A percentile compares a stretch with the other conserved stretches of the same genome.
Evolutionary conservation across 1,139 yeast species (phyloP).

Genomic region (Candida glucosophila): DNA sequence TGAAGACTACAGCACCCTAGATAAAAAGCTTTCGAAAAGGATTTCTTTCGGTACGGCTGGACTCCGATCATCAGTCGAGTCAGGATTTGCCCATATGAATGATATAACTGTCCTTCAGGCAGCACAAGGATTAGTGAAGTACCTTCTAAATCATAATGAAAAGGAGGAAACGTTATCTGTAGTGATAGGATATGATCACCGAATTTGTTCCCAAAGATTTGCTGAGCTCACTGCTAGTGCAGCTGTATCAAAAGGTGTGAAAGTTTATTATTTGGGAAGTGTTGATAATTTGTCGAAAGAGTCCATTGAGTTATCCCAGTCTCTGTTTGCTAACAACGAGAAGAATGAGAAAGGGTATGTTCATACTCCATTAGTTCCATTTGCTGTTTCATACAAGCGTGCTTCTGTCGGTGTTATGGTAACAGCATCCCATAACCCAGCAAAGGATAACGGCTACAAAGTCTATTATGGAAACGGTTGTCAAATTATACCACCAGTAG

Average conservation of each 20-base stretch:
- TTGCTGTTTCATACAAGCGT: constrained; percentile 53
- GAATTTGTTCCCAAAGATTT: constrained; percentile 70
- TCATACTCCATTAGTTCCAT: constrained; percentile 93
- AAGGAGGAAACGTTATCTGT: constrained; percentile 22
- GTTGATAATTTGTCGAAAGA: constrained; percentile 21
- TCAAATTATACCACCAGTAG: constrained; percentile 92
- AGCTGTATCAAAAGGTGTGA: constrained; percentile 59
- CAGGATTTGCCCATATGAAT: constrained; percentile 87
- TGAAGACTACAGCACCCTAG: constrained; percentile 37
- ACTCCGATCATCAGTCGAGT: constrained; percentile 75
- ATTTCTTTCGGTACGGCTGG: constrained; percentile 95
- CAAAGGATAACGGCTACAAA: constrained; percentile 87
- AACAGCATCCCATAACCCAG: constrained; percentile 96
- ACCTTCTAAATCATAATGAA: constrained; percentile 23
- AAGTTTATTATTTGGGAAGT: constrained; percentile 56
- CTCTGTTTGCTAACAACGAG: constrained; percentile 4
- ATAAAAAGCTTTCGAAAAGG: constrained; percentile 42
- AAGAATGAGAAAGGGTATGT: constrained; percentile 24
- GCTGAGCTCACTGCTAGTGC: constrained; percentile 75
- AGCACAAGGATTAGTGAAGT: constrained; percentile 78
- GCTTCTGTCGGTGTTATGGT: constrained; percentile 90
- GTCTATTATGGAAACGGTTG: constrained; percentile 93
- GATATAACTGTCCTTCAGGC: constrained; percentile 86
- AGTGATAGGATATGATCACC: constrained; percentile 88
- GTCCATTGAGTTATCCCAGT: constrained; percentile 7